Evolutionary conservation across 805 yeast species (phyloP).

Genomic region (Lachancea thermotolerans): DNA sequence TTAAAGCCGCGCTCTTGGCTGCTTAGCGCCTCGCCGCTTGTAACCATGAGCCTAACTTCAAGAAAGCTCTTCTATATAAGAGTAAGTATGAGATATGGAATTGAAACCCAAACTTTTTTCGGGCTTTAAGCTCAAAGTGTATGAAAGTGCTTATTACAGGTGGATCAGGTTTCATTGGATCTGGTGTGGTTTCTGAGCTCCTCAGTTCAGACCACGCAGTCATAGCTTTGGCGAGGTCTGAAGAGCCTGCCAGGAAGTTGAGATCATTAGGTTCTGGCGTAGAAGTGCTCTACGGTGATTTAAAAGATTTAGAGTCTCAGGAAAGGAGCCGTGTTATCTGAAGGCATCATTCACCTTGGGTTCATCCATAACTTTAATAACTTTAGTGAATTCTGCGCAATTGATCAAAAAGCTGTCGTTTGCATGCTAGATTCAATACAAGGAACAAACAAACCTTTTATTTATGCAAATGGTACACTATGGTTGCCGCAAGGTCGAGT

Average conservation of each 20-base stretch:
- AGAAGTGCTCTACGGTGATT: constrained; percentile 27
- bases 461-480: constrained; percentile 23
- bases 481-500: constrained; percentile 3
- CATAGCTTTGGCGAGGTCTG: constrained; percentile 31
- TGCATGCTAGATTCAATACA: constrained; percentile 26
- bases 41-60: too few species aligned
- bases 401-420: constrained; percentile 27
- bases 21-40: too few species aligned
- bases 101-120: background rate
- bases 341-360: constrained; percentile 36
- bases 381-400: constrained; percentile 11
- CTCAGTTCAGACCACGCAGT: constrained; percentile 24
- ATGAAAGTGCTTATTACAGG: constrained; percentile 34
- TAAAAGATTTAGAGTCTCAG: constrained; percentile 25
- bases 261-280: constrained; percentile 18
- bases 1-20: too few species aligned
- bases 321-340: constrained; percentile 27
- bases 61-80: too few species aligned
- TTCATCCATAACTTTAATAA: constrained; percentile 30
- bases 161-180: constrained; percentile 33
- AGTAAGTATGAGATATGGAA: too few species aligned
- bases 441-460: constrained; percentile 29
- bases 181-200: constrained; percentile 18
- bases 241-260: constrained; percentile 25
- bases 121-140: background rate